Evolutionary conservation across 306 rosid genomes (phyloP).

Genomic region (Acacia melanoxylon): DNA sequence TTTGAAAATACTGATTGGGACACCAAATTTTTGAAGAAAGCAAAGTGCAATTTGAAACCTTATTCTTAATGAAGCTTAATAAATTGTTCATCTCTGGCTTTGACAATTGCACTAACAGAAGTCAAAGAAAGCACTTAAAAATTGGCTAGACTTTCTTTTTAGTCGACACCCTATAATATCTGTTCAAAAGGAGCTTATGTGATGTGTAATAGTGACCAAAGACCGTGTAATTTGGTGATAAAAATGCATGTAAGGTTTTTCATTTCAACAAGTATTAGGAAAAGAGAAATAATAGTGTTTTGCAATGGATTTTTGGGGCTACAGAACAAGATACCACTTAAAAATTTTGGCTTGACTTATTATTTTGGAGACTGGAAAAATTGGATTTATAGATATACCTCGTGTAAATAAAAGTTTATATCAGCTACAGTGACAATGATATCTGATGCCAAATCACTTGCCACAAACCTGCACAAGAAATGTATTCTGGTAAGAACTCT

Average conservation of each 20-base stretch:
- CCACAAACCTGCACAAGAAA: constrained; percentile 70
- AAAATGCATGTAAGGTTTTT: background rate
- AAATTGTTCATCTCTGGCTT: background rate
- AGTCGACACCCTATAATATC: background rate
- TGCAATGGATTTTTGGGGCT: background rate
- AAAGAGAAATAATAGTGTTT: background rate
- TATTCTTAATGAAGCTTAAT: background rate
- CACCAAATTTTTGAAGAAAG: constrained; percentile 8
- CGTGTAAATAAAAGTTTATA: constrained; percentile 72
- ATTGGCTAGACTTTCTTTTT: no score
- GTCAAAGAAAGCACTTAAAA: background rate
- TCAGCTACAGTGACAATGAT: constrained; percentile 63
- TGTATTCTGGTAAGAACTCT: constrained; percentile 17
- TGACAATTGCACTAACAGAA: background rate
- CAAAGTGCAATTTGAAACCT: background rate
- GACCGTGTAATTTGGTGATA: no score
- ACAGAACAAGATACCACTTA: background rate
- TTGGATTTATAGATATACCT: constrained; percentile 40
- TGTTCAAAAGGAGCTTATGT: background rate
- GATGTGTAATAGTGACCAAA: background rate
- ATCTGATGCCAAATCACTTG: constrained; percentile 85
- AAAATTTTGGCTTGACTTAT: constrained; percentile 1
- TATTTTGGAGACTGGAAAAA: background rate
- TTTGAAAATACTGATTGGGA: background rate
- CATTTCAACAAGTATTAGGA: background rate